Evolutionary conservation across 768 basidiomycete species (phyloP), one percentile per base, ranked within the genome.

Genomic region (Leccinum pellstonianum): DNA sequence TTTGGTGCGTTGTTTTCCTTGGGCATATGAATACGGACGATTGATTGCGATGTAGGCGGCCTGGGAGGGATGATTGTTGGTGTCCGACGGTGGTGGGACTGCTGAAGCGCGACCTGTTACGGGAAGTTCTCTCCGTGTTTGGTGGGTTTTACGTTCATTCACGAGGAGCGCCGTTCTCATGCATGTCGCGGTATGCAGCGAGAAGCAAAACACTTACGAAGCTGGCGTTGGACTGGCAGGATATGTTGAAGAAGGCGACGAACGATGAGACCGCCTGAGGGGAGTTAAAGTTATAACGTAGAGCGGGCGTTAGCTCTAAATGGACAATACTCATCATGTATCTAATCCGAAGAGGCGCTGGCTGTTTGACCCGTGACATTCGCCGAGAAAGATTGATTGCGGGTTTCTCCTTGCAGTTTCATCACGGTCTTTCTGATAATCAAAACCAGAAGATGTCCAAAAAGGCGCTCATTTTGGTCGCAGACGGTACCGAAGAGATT

Each of bases 401-500:
- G 17, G 23, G 19, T 29, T 43, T 58, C 11, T 46, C 54, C 1
- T 41, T 55, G 21, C 59, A 37, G 21, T 19, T 38, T 25, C 60
- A 54, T 37, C 47, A 23, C 23, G 23, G 46, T 7, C 47, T 62
- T 47, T 53, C 50, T 7, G 27, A 59, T 23, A 43, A 53, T 25
- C 62, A 35, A 55, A 5, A 46, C 19, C 19, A 14, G 17, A 52
- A n/a, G 14, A 72, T 71, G 70, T 52, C 70, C 37, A 71, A 72
- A 60, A 73, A 66, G 33, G 91, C 88, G 6, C 76, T 91, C 21
- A 79, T 93, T 51, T 77, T 93, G 23, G 82, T 93, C 27, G 87
- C 91, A 17, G 82, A 92, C 68, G 91, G 91, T 12, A 92, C 91
- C 1, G 91, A 93, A 70, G 91, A 93, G 75, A 92, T 91, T 86